phyloP scores from a whole-genome alignment of 768 basidiomycete species.

The Naganishia antarctica region DNA sequence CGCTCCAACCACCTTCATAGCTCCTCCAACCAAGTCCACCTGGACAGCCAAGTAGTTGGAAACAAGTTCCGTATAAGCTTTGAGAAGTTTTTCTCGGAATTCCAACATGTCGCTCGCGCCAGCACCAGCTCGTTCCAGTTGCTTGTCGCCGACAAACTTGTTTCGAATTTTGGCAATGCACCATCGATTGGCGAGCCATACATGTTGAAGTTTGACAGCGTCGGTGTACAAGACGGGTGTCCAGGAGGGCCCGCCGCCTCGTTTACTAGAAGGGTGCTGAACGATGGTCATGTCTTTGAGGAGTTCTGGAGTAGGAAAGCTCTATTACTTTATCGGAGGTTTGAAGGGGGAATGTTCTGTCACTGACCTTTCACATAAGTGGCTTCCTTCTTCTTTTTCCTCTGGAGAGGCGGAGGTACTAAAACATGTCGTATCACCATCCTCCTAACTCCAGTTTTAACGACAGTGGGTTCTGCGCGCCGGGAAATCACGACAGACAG shows the following conservation, averaged over 20 bases:
- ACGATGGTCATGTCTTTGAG: neutral
- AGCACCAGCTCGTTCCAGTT: neutral
- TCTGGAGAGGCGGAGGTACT: neutral
- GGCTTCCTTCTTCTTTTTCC: neutral
- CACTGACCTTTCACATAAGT: neutral
- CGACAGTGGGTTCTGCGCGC: neutral
- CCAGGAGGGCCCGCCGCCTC: conserved; percentile 7
- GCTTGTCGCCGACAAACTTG: conserved; percentile 13
- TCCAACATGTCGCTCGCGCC: neutral
- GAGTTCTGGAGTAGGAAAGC: neutral
- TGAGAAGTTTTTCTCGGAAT: neutral
- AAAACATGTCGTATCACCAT: neutral
- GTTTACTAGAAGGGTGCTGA: neutral
- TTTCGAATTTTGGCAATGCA: conserved; percentile 10
- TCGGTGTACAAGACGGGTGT: neutral
- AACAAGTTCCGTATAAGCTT: neutral
- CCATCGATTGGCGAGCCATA: conserved; percentile 1
- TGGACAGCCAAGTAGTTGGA: neutral
- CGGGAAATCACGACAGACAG: no score
- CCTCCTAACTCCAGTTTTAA: neutral
- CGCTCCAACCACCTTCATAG: neutral
- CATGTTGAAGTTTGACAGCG: neutral
- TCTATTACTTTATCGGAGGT: neutral
- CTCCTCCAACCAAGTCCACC: neutral
- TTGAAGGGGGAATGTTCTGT: no score